Base-by-base conservation (phyloP, 306 rosid genomes). In the Medicago ruthenica region DNA sequence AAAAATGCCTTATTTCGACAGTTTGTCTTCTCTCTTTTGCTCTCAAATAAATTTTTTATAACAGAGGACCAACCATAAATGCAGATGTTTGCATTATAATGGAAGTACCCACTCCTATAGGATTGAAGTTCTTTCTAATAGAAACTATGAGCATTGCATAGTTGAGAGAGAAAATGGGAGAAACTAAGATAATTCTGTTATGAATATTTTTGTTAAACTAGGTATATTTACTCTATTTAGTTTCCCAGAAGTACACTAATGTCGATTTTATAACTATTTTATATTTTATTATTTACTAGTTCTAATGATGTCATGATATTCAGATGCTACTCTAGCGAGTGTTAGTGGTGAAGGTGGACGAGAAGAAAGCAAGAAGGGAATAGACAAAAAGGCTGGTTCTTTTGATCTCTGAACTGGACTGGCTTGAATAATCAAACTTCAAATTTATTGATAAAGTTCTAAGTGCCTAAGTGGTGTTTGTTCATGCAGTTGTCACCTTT, bases 401-500 rank as follows among this genome's bases (percentile, higher is more conserved):
- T 75, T 50, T 67, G 57, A 60, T 76, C 50, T 42, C 13, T 47
- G 57, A 8, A 41, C 22, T 61, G 13, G 10, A 41, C 22, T 61
- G 8, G 74, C 72, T 18, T 82, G 53, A 22, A 42, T 71, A 50
- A 13, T 44, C 13, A 31, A 61, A 14, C 12, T 61, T 61, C 18
- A 72, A 44, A 70, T 39, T 77, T 34, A 73, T 77, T 66, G 73
- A 34, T 17, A 18, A 18, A 69, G 18, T 70, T 65, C 18, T 24
- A 18, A 54, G 58, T 78, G 71, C 47, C 62, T 85, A 83, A 85
- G 50, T 18, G 42, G 44, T 65, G 65, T 81, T 54, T 79, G 70
- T 76, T 67, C 66, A 57, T 84, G 93, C 97, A 95, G 97, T 55
- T 90, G 63, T 92, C 93, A 41, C 96, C 95, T 40, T 83, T 89